A percentile compares a stretch with the other conserved stretches of the same genome.
phyloP scores from a whole-genome alignment of 306 rosid species.

The Fragaria vesca region DNA sequence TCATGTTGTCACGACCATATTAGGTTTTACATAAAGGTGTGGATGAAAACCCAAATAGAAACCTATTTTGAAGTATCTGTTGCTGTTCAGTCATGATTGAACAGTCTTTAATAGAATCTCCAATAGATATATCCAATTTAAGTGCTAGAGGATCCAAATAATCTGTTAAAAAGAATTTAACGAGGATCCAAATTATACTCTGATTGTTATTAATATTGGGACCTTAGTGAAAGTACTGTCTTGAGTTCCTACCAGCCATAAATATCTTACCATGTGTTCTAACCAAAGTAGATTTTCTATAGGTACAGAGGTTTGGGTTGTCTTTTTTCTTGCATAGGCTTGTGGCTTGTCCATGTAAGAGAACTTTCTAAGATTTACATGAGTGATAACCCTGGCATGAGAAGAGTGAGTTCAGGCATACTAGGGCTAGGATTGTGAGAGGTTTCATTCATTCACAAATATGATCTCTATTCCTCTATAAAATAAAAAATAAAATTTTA shows the following conservation, averaged over 20 bases:
- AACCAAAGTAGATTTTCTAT: neutral
- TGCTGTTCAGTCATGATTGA: neutral
- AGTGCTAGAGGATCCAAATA: neutral
- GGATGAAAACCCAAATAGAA: neutral
- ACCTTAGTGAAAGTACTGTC: neutral
- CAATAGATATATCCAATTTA: neutral
- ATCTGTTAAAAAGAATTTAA: neutral
- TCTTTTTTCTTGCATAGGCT: neutral
- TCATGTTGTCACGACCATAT: neutral
- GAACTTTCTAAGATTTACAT: neutral
- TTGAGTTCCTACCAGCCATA: neutral
- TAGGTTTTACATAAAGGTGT: neutral
- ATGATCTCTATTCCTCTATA: neutral
- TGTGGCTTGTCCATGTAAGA: neutral
- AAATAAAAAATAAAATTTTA: neutral
- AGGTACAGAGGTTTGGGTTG: neutral
- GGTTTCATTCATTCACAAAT: neutral
- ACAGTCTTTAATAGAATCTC: neutral
- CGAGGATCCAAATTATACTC: neutral
- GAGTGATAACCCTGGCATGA: neutral
- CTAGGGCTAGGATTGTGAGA: neutral
- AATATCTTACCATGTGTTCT: neutral
- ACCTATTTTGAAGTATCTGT: neutral
- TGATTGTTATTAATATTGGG: neutral
- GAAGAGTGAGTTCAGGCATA: neutral